phyloP scores from a whole-genome alignment of 257 asterid species.

The Fraxinus americana region DNA sequence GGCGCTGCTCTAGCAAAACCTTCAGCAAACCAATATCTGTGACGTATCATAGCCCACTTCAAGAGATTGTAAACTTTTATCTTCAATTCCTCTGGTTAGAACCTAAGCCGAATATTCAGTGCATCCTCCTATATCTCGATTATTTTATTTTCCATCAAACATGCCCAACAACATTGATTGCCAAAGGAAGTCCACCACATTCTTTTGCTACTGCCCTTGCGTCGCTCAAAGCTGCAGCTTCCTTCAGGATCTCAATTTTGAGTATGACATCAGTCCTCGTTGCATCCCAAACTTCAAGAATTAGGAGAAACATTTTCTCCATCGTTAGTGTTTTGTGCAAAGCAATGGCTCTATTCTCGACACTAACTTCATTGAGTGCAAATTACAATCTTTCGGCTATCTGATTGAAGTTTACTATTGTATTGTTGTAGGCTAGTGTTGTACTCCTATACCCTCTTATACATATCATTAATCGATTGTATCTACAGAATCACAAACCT shows the following conservation, averaged over 20 bases:
- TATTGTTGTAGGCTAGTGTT: no score
- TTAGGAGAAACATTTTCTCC: not conserved
- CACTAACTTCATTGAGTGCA: not conserved
- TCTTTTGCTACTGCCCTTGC: conserved; percentile 7
- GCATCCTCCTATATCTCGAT: conserved; percentile 12
- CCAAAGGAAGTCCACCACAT: conserved; percentile 23
- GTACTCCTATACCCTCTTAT: no score
- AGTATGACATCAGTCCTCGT: not conserved
- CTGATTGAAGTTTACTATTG: not conserved
- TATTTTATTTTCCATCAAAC: conserved; percentile 5
- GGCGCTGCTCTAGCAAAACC: conserved; percentile 22
- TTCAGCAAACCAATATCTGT: conserved; percentile 26
- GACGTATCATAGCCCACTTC: conserved; percentile 20
- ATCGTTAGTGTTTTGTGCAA: not conserved
- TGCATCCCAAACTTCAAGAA: not conserved
- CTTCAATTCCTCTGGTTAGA: not conserved
- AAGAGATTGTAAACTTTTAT: conserved; percentile 12
- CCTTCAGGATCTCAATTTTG: not conserved
- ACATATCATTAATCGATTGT: no score
- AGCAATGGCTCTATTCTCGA: not conserved
- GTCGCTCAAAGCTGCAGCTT: not conserved
- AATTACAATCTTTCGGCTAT: not conserved
- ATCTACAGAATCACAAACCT: no score
- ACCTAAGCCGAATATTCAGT: not conserved
- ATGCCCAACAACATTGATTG: conserved; percentile 20